A percentile compares a stretch with the other conserved stretches of the same genome.
These are phyloP conservation scores for Talaromyces albobiverticillius DNA, from an alignment of 2,329 filamentous ascomycete genomes.

Conservation along the genomic window DNA sequence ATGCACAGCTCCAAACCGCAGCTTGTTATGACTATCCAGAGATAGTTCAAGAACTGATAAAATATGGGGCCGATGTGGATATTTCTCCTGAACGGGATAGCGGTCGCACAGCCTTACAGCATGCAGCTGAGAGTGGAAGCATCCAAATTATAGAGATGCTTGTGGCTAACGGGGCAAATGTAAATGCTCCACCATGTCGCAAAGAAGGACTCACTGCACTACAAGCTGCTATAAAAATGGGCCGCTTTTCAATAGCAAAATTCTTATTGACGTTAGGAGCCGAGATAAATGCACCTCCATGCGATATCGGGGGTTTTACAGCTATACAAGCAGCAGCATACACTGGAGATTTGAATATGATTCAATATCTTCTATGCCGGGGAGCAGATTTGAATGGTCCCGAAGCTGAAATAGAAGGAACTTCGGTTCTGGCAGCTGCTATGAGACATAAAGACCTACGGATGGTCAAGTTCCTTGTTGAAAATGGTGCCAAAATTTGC, in stretches of 20 bases:
- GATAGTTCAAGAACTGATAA: background rate
- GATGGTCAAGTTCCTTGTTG: background rate
- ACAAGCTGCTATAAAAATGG: slow-evolving; percentile 17
- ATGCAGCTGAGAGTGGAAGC: slow-evolving; percentile 9
- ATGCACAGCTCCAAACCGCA: slow-evolving; percentile 3
- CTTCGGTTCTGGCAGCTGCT: background rate
- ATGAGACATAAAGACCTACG: background rate
- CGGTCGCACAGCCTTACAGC: slow-evolving; percentile 15
- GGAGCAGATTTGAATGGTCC: background rate
- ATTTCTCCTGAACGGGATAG: background rate
- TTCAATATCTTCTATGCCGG: background rate
- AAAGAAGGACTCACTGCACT: slow-evolving; percentile 17
- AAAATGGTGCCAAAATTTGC: background rate
- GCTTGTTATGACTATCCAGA: background rate
- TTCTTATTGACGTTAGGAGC: background rate
- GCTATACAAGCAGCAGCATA: background rate
- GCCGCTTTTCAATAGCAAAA: background rate
- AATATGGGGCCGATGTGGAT: background rate
- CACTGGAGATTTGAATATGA: background rate
- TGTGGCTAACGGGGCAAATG: slow-evolving; percentile 13
- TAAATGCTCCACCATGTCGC: slow-evolving; percentile 15
- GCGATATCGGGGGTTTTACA: background rate
- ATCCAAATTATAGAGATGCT: slow-evolving; percentile 11
- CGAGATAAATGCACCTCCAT: background rate
- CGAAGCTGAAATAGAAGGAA: too few species aligned